Percentiles rank a stretch among this genome's conserved stretches.
Evolutionary conservation across 768 basidiomycete species (phyloP).

Genomic region (Leccinum aurantiacum): DNA sequence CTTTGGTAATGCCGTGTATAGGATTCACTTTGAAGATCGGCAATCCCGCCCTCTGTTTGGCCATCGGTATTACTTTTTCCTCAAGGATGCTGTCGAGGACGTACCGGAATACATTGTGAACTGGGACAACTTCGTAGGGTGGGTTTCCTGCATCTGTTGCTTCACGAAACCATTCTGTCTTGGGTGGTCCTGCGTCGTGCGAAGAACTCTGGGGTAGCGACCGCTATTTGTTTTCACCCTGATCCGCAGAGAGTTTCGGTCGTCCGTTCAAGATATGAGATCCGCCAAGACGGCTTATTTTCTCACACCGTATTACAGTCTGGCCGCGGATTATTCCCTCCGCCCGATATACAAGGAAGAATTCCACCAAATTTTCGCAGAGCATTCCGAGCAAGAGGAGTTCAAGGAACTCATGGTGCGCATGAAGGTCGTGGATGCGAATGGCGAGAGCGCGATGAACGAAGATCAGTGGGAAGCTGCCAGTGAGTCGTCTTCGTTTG

Average conservation of each 20-base stretch:
- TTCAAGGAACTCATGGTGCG: conserved; percentile 79
- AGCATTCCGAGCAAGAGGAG: conserved; percentile 77
- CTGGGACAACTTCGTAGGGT: conserved; percentile 93
- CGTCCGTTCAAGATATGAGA: neutral
- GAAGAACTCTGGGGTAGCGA: neutral
- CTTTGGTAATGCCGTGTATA: conserved; percentile 92
- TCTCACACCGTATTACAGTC: conserved; percentile 43
- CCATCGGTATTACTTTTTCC: conserved; percentile 91
- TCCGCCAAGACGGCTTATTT: neutral
- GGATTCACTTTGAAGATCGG: conserved; percentile 80
- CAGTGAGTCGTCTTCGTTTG: conserved; percentile 58
- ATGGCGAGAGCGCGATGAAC: conserved; percentile 90
- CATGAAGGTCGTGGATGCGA: conserved; percentile 89
- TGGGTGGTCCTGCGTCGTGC: neutral
- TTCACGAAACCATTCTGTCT: neutral
- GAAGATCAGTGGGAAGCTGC: conserved; percentile 98
- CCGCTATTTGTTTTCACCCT: neutral
- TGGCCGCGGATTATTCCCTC: conserved; percentile 82
- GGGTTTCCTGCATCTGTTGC: conserved; percentile 24
- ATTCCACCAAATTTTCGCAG: conserved; percentile 86
- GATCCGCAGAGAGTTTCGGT: neutral
- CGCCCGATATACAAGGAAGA: conserved; percentile 76
- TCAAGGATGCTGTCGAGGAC: conserved; percentile 93
- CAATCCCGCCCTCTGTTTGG: conserved; percentile 68
- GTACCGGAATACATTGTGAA: conserved; percentile 97